A percentile compares a stretch with the other conserved stretches of the same genome.
These are phyloP conservation scores for Acacia acuminata DNA, from an alignment of 306 rosid genomes.

Conservation along the genomic window DNA sequence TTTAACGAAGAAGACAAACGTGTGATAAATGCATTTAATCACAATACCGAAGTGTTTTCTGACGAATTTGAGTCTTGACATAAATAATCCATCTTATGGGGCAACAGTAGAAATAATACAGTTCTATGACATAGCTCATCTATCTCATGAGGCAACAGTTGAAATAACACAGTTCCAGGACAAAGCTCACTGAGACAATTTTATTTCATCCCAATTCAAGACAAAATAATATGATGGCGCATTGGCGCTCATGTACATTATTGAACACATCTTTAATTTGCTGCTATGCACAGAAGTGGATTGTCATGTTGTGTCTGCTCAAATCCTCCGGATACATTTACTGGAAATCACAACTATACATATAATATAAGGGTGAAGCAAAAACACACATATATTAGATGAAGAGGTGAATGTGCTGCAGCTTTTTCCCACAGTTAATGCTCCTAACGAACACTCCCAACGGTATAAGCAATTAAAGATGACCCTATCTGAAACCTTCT, in stretches of 20 bases:
- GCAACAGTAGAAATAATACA: not conserved
- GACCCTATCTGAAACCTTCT: not conserved
- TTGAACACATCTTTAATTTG: not conserved
- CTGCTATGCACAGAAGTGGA: not conserved
- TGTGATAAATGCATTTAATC: not conserved
- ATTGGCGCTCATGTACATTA: not conserved
- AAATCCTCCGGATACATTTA: not conserved
- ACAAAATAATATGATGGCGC: slow-evolving; percentile 14
- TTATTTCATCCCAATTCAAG: not conserved
- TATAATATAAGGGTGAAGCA: not conserved
- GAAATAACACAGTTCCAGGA: not conserved
- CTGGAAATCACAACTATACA: not conserved
- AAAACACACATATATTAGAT: not conserved
- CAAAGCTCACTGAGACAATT: not conserved
- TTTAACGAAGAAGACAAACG: not conserved
- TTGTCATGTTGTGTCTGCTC: not conserved
- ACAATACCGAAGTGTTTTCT: not conserved
- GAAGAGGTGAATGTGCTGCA: not conserved
- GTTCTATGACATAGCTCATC: not conserved
- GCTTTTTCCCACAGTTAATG: slow-evolving; percentile 43
- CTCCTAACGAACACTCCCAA: slow-evolving; percentile 52
- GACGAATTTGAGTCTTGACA: not conserved
- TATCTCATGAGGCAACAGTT: not conserved
- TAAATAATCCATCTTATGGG: not conserved
- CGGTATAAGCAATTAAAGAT: slow-evolving; percentile 33